Evolutionary conservation across 148 eudicot genomes (phyloP).

Genomic region (Agrostemma githago): DNA sequence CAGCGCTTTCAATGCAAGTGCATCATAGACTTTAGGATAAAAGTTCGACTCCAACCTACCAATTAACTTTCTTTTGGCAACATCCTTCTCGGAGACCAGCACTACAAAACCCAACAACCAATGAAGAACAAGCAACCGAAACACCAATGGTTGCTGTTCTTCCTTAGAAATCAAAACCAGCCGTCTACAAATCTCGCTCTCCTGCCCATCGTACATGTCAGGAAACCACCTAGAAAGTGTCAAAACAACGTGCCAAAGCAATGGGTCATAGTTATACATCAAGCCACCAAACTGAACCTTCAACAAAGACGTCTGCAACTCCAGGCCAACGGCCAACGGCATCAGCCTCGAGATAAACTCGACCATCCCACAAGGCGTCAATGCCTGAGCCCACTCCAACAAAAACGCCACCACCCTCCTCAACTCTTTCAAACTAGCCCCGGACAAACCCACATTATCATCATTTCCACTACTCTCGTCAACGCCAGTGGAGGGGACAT

Average conservation of each 20-base stretch:
- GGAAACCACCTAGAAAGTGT: constrained; percentile 45
- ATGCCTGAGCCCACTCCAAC: constrained; percentile 65
- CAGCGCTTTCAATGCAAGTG: constrained; percentile 76
- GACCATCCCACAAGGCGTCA: constrained; percentile 66
- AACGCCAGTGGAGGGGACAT: constrained; percentile 34
- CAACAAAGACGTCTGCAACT: constrained; percentile 76
- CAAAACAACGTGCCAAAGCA: constrained; percentile 72
- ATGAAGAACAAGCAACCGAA: constrained; percentile 73
- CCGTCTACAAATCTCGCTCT: constrained; percentile 52
- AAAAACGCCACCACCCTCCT: constrained; percentile 74
- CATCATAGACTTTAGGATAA: constrained; percentile 79
- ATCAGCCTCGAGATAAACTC: constrained; percentile 62
- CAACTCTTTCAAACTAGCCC: constrained; percentile 49
- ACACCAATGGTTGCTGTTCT: constrained; percentile 58
- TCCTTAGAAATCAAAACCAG: constrained; percentile 58
- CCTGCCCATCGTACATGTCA: constrained; percentile 67
- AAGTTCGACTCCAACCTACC: constrained; percentile 40
- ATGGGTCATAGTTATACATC: constrained; percentile 62
- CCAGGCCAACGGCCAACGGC: constrained; percentile 60
- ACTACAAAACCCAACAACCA: constrained; percentile 67
- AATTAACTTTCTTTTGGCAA: constrained; percentile 35
- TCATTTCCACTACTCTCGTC: constrained; percentile 13
- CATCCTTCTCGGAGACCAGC: constrained; percentile 35
- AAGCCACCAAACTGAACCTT: constrained; percentile 87
- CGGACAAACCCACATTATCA: constrained; percentile 32